Conservation (phyloP, 2,329 filamentous ascomycete genomes). For the Lomentospora prolificans region DNA sequence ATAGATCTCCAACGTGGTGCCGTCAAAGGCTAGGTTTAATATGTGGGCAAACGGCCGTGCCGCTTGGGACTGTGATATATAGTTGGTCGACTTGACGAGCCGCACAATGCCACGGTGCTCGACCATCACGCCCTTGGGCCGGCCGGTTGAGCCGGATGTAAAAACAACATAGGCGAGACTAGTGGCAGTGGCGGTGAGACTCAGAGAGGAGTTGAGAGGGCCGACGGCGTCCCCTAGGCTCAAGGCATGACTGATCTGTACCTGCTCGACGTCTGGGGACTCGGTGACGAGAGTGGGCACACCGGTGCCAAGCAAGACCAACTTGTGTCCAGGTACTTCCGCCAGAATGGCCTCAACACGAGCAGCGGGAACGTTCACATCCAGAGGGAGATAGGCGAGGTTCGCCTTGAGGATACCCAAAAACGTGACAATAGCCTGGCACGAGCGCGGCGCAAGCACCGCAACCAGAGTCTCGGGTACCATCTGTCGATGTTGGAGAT, state of each 20-base stretch:
- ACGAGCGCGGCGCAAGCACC: constrained; percentile 15
- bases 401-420: constrained; percentile 18
- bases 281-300: background rate
- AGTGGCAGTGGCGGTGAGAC: constrained; percentile 2
- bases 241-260: background rate
- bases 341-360: constrained; percentile 15
- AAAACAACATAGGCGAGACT: constrained; percentile 13
- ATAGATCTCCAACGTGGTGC: constrained; percentile 9
- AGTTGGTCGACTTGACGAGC: background rate
- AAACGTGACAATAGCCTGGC: constrained; percentile 16
- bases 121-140: constrained; percentile 13
- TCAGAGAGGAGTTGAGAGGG: background rate
- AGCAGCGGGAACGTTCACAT: constrained; percentile 12
- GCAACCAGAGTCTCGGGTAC: constrained; percentile 13
- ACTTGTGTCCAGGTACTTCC: constrained; percentile 6
- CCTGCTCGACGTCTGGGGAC: background rate
- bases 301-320: background rate
- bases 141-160: constrained; percentile 13
- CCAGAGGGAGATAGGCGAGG: constrained; percentile 18
- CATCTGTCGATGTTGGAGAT: constrained; percentile 9
- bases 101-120: constrained; percentile 9
- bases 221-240: background rate
- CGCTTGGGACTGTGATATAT: background rate
- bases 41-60: constrained; percentile 10
- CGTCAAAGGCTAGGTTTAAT: constrained; percentile 11